Base-by-base conservation (phyloP, 345 rosid species). In the Anacardium occidentale region DNA sequence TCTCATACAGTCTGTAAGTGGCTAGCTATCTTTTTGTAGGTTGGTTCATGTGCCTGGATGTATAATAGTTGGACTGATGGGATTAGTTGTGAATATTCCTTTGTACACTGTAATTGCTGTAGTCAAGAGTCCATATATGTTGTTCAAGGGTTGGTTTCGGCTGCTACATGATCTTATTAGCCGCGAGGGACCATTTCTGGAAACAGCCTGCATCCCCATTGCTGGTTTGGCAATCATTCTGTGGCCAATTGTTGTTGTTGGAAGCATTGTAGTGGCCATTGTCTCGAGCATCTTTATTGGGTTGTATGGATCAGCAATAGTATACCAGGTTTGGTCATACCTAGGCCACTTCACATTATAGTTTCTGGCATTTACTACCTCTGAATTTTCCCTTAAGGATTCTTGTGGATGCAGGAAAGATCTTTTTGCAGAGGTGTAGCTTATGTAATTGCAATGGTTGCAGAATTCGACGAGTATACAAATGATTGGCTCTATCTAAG, bases 401-500 rank as follows among this genome's bases (percentile, higher is more conserved):
- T 69, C 42, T 69, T 42, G 50, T 70, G 82, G 62, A 50, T 81
- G 74, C 84, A 92, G 94, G 96, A 94, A 76, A 88, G 91, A 66
- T 91, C 97, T 58, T 87, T 90, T 50, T 52, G 78, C 74, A 87
- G 89, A 82, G 98, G 93, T 42, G 69, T 84, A 10, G 91, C 96
- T 59, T 91, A 85, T 87, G 97, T 90, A 83, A 83, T 91, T 81
- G 91, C 98, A 20, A 89, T 91, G 85, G 88, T 91, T 68, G 93
- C 96, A 0, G 96, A 91, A 65, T 94, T 91, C 71, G 96, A 91
- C 34, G 96, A 94, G 88, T 91, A 88, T 77, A 90, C 94, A 22
- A 94, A 88, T 79, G 94, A 88, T 62, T 83, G 94, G 87, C 98
- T 91, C 34, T 91, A 87, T 72, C 94, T 94, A 61, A 81, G 85